Evolutionary conservation across 495 filamentous ascomycete species (phyloP).

Genomic region (Parmelia sp.): DNA sequence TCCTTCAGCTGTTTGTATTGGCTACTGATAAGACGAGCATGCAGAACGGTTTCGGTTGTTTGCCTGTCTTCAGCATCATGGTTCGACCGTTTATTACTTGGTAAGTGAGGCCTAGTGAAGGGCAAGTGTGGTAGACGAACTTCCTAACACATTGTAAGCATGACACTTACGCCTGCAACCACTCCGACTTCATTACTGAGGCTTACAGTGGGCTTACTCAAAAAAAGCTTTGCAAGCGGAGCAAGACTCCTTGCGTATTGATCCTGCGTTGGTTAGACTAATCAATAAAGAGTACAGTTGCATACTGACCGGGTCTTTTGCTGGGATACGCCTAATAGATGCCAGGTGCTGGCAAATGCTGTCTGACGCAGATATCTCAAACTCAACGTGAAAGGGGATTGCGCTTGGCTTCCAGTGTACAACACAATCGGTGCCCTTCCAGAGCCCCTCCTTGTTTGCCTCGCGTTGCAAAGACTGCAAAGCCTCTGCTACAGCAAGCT

Average conservation of each 20-base stretch:
- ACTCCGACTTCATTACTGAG: background rate
- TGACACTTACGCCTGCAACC: background rate
- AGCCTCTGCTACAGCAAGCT: background rate
- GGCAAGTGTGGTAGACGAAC: conserved; percentile 7
- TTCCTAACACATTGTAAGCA: conserved; percentile 2
- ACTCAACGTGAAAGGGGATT: conserved; percentile 14
- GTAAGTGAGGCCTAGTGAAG: background rate
- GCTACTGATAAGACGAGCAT: background rate
- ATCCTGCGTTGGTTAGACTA: background rate
- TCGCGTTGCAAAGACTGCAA: background rate
- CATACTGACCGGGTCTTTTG: conserved; percentile 7
- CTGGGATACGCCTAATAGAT: background rate
- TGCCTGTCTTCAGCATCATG: background rate
- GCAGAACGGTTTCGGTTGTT: background rate
- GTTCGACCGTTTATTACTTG: background rate
- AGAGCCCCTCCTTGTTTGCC: background rate
- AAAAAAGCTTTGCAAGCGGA: conserved; percentile 8
- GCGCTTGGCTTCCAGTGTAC: conserved; percentile 6
- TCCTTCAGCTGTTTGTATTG: background rate
- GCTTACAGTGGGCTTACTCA: conserved; percentile 2
- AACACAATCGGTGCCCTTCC: conserved; percentile 4
- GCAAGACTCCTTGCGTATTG: background rate
- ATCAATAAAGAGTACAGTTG: background rate
- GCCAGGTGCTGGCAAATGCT: conserved; percentile 8
- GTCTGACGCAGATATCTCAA: background rate